A percentile compares a stretch with the other conserved stretches of the same genome.
Evolutionary conservation across 495 filamentous ascomycete species (phyloP).

Genomic region (Aspergillus heteromorphus): DNA sequence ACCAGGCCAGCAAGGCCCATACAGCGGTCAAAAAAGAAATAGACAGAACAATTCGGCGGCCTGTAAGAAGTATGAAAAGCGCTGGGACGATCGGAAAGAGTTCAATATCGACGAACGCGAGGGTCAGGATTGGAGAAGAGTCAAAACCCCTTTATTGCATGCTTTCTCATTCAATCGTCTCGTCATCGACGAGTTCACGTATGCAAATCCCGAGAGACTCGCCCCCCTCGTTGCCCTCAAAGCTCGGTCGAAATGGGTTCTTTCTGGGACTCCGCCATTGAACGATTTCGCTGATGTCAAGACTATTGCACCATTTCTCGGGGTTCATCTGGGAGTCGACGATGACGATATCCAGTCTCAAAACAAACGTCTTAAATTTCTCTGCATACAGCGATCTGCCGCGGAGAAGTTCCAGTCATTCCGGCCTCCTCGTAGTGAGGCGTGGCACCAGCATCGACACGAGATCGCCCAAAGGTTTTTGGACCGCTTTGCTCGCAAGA

Average conservation of each 20-base stretch:
- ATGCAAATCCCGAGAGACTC: constrained; percentile 36
- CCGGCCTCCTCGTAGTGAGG: constrained; percentile 34
- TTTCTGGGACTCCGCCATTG: constrained; percentile 62
- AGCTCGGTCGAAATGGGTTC: constrained; percentile 56
- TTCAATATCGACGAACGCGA: constrained; percentile 21
- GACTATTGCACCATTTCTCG: constrained; percentile 49
- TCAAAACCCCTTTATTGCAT: constrained; percentile 44
- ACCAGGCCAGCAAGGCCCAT: not conserved
- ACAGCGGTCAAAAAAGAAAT: not conserved
- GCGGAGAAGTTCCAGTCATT: constrained; percentile 46
- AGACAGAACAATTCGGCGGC: not conserved
- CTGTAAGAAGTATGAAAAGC: constrained; percentile 4
- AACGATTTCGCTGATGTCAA: constrained; percentile 55
- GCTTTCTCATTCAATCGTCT: constrained; percentile 57
- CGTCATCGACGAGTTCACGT: constrained; percentile 66
- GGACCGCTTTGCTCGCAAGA: constrained; percentile 47
- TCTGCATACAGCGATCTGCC: constrained; percentile 23
- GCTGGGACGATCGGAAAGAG: constrained; percentile 19
- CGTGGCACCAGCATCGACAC: constrained; percentile 49
- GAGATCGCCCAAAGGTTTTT: constrained; percentile 49
- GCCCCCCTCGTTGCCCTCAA: constrained; percentile 28
- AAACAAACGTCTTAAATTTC: constrained; percentile 26
- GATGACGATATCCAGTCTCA: constrained; percentile 36
- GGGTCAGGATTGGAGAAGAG: constrained; percentile 11
- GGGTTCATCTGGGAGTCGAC: constrained; percentile 49